Evolutionary conservation across 495 filamentous ascomycete genomes (phyloP).

Genomic region (Podospora comata): DNA sequence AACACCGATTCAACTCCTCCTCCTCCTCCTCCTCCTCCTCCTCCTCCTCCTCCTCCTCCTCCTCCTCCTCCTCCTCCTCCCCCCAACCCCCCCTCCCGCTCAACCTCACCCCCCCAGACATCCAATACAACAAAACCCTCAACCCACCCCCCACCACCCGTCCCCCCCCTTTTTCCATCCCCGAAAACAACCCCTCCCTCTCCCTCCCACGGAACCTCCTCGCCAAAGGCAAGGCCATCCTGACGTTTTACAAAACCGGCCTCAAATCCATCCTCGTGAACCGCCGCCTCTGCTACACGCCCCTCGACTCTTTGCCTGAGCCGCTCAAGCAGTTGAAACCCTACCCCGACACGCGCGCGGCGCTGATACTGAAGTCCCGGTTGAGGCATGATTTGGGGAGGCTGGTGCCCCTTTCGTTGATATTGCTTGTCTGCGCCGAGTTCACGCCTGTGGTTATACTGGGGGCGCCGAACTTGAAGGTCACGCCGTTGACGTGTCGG

Average conservation of each 20-base stretch:
- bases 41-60: neutral
- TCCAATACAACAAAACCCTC: constrained; percentile 28
- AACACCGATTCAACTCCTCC: neutral
- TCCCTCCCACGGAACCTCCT: constrained; percentile 46
- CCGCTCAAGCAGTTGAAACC: constrained; percentile 8
- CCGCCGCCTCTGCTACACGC: constrained; percentile 27
- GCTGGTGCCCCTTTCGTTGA: constrained; percentile 69
- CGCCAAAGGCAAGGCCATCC: constrained; percentile 55
- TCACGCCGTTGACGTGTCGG: constrained; percentile 76
- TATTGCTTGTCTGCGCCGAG: constrained; percentile 77
- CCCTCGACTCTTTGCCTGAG: constrained; percentile 21
- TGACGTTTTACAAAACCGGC: constrained; percentile 84
- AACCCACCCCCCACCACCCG: constrained; percentile 61
- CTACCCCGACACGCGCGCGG: constrained; percentile 19
- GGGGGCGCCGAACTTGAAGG: constrained; percentile 50
- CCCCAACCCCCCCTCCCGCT: neutral
- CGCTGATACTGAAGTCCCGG: constrained; percentile 33
- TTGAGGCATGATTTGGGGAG: constrained; percentile 62
- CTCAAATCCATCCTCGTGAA: constrained; percentile 64
- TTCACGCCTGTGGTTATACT: constrained; percentile 73
- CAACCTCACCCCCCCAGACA: constrained; percentile 6
- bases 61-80: neutral
- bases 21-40: neutral
- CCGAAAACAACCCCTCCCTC: constrained; percentile 33
- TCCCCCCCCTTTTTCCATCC: constrained; percentile 56